Conservation (phyloP, 2,329 filamentous ascomycete species). For the Ophiostoma populinum region DNA sequence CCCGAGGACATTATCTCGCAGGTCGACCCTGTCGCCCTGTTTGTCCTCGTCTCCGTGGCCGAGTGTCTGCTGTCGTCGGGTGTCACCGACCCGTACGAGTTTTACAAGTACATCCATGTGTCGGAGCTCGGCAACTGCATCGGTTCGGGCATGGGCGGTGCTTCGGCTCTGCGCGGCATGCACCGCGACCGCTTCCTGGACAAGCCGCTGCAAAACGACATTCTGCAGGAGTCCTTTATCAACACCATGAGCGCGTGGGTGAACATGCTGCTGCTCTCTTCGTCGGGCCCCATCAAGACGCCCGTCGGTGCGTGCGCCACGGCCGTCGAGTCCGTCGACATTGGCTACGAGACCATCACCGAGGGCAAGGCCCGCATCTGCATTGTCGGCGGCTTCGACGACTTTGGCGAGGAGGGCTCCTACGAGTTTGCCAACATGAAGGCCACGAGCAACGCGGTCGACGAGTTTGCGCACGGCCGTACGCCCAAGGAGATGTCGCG, state of each 20-base stretch:
- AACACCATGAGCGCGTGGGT: slow-evolving; percentile 99
- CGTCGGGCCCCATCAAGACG: slow-evolving; percentile 95
- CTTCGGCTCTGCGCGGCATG: slow-evolving; percentile 84
- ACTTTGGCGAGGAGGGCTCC: slow-evolving; percentile 97
- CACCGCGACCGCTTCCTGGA: slow-evolving; percentile 96
- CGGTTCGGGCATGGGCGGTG: slow-evolving; percentile 95
- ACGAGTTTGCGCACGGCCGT: slow-evolving; percentile 88
- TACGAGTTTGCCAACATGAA: slow-evolving; percentile 99
- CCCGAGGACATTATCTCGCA: slow-evolving; percentile 96
- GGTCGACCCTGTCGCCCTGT: slow-evolving; percentile 91
- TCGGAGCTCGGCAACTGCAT: slow-evolving; percentile 97
- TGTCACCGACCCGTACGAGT: slow-evolving; percentile 98
- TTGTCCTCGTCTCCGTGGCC: slow-evolving; percentile 81
- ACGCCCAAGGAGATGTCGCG: slow-evolving; percentile 97
- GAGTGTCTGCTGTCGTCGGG: slow-evolving; percentile 82
- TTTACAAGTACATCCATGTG: slow-evolving; percentile 98
- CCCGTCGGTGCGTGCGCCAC: slow-evolving; percentile 96
- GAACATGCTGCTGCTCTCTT: slow-evolving; percentile 95
- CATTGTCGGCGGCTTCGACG: slow-evolving; percentile 96
- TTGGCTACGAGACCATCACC: slow-evolving; percentile 95
- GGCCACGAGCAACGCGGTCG: slow-evolving; percentile 92
- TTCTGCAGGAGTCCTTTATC: slow-evolving; percentile 98
- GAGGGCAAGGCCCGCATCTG: slow-evolving; percentile 96
- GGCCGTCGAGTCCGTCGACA: slow-evolving; percentile 90
- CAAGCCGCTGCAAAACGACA: slow-evolving; percentile 95